Conservation (phyloP, 192 early-diverging fungal genomes). For the Backusella liffmaniae region DNA sequence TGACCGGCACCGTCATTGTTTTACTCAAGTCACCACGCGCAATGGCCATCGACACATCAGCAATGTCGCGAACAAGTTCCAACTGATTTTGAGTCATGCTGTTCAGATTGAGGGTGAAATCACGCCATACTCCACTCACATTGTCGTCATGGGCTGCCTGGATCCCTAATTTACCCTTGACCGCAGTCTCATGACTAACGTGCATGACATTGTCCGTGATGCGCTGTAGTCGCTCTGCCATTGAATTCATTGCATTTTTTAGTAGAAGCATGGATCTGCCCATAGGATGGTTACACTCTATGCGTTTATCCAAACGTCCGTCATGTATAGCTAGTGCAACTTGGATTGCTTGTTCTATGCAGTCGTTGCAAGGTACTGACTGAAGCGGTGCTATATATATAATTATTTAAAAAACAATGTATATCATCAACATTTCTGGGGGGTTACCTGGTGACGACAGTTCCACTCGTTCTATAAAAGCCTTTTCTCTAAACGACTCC, state of each 20-base stretch:
- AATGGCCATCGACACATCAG: slow-evolving; percentile 60
- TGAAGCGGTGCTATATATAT: neutral
- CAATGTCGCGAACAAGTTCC: slow-evolving; percentile 62
- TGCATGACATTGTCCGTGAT: slow-evolving; percentile 59
- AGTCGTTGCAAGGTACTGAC: slow-evolving; percentile 32
- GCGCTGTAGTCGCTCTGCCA: slow-evolving; percentile 61
- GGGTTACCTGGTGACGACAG: neutral
- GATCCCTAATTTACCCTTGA: slow-evolving; percentile 71
- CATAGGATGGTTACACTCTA: slow-evolving; percentile 37
- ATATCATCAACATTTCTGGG: too few species aligned
- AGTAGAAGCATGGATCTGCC: slow-evolving; percentile 24
- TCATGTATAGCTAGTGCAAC: slow-evolving; percentile 44
- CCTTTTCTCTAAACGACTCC: slow-evolving; percentile 1
- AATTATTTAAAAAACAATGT: neutral
- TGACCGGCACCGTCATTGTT: slow-evolving; percentile 57
- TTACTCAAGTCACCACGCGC: slow-evolving; percentile 56
- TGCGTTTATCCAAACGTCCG: slow-evolving; percentile 44
- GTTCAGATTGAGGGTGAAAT: slow-evolving; percentile 54
- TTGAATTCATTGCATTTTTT: slow-evolving; percentile 51
- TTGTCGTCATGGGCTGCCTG: slow-evolving; percentile 42
- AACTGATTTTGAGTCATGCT: slow-evolving; percentile 57
- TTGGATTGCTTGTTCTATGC: slow-evolving; percentile 41
- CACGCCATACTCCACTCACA: slow-evolving; percentile 51
- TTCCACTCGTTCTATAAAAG: slow-evolving; percentile 1
- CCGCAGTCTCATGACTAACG: slow-evolving; percentile 65